phyloP scores from a whole-genome alignment of 768 basidiomycete species.

The Panaeolus cyanescens region DNA sequence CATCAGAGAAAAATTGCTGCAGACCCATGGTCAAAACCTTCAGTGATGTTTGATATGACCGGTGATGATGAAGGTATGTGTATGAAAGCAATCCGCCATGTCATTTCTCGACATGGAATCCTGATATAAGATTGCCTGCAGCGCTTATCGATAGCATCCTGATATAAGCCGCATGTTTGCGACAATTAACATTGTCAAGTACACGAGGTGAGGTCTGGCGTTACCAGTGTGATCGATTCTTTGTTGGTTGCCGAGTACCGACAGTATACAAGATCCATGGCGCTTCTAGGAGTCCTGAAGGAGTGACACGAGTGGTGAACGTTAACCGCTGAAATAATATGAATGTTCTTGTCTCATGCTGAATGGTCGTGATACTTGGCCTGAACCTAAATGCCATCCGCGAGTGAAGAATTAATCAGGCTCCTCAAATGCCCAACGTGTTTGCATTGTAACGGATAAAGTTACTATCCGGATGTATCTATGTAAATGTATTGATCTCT shows the following conservation, averaged over 20 bases:
- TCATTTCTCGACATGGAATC: too few relatives aligned
- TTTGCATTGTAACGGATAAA: constrained; percentile 1
- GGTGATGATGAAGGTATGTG: too few relatives aligned
- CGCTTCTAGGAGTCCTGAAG: neutral
- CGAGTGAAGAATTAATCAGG: neutral
- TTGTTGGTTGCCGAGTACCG: neutral
- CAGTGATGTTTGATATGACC: too few relatives aligned
- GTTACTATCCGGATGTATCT: constrained; percentile 1
- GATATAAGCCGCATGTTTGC: neutral
- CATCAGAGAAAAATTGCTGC: neutral
- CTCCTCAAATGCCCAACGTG: constrained; percentile 1
- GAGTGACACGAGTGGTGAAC: too few relatives aligned
- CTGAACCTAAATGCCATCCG: too few relatives aligned
- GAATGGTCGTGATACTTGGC: too few relatives aligned
- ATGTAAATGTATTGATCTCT: neutral
- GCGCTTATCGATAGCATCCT: neutral
- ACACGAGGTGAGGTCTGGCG: neutral
- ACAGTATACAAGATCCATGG: neutral
- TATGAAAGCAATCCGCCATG: too few relatives aligned
- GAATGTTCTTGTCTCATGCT: too few relatives aligned
- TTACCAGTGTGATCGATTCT: neutral
- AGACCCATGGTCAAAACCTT: constrained; percentile 2
- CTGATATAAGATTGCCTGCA: neutral
- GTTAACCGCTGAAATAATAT: too few relatives aligned
- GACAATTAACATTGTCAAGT: neutral